Base-by-base conservation (phyloP, 768 basidiomycete genomes). In the Pholiota microspora region DNA sequence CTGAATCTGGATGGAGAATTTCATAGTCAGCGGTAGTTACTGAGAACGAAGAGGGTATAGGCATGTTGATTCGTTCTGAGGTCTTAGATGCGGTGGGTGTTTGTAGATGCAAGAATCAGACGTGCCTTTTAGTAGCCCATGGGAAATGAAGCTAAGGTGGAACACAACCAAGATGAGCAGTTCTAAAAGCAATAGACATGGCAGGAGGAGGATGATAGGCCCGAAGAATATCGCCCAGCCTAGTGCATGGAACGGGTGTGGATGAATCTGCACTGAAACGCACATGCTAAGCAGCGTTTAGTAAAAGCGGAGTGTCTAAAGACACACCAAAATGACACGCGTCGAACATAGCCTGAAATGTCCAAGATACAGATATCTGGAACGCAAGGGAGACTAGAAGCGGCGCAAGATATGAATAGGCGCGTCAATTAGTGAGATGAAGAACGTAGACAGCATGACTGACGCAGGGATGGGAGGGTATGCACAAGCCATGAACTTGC, bases 201-300 rank as follows among this genome's bases (percentile, higher is more conserved):
- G 74, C 2, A 73, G 38, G 18, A 75, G 67, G 38, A 70, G 24
- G n/a, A 67, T 68, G 47, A 75, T 73, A 21, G 76, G 76, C 10
- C 76, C 76, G 29, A 76, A 74, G 59, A 77, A 77, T 47, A 75
- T 68, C 4, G 72, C 63, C 62, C 71, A 70, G 34, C 68, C 68
- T 15, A 69, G 55, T 57, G 73, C 54, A 57, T 74, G 70, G 42
- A 74, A 67, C 21, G 69, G 57, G 52, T 72, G 68, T 5, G 73
- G 69, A 61, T 76, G 63, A 27, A 45, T 35, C 21, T 58, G 54
- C 32, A 64, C 64, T 64, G 27, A 10, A 55, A 46, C 23, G 18
- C 21, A 29, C 2, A 29, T 15, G 9, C 2, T 34, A 4, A 54
- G 47, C 4, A 51, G 7, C 21, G 45, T 45, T 35, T 13, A 7